phyloP scores from a whole-genome alignment of 1,284 basidiomycete genomes.

The Cystobasidium slooffiae region DNA sequence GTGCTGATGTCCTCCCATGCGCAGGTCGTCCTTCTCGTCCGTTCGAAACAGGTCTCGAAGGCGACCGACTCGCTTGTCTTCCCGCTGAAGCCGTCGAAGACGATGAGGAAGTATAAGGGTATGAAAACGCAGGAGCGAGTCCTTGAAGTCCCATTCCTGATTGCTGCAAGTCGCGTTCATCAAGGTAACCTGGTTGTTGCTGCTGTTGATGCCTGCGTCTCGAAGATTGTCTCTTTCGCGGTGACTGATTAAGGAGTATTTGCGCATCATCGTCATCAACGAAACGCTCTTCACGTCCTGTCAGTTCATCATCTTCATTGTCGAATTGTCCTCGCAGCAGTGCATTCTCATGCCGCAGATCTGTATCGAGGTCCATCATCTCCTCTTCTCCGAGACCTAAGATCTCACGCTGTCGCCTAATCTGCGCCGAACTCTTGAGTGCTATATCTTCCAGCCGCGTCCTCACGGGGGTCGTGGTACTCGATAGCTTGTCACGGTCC shows the following conservation, averaged over 20 bases:
- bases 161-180: background rate
- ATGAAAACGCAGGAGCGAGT: slow-evolving; percentile 38
- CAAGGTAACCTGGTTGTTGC: slow-evolving; percentile 1
- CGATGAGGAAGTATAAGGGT: slow-evolving; percentile 2
- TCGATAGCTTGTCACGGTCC: background rate
- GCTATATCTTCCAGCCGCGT: slow-evolving; percentile 41
- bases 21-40: background rate
- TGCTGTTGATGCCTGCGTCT: background rate
- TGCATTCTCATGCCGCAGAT: slow-evolving; percentile 32
- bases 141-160: background rate
- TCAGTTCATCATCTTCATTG: slow-evolving; percentile 5
- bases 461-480: slow-evolving; percentile 36
- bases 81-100: background rate
- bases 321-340: slow-evolving; percentile 11
- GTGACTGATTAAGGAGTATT: background rate
- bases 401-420: slow-evolving; percentile 32
- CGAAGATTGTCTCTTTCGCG: slow-evolving; percentile 4
- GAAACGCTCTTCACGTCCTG: background rate
- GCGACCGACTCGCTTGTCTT: slow-evolving; percentile 6
- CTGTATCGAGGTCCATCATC: slow-evolving; percentile 40
- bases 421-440: slow-evolving; percentile 41
- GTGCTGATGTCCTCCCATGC: background rate
- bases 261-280: background rate
- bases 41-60: slow-evolving; percentile 7
- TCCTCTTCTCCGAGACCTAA: slow-evolving; percentile 36